These are phyloP conservation scores for Pachysandra terminalis DNA, from an alignment of 164 flowering plant species.

Conservation along the genomic window DNA sequence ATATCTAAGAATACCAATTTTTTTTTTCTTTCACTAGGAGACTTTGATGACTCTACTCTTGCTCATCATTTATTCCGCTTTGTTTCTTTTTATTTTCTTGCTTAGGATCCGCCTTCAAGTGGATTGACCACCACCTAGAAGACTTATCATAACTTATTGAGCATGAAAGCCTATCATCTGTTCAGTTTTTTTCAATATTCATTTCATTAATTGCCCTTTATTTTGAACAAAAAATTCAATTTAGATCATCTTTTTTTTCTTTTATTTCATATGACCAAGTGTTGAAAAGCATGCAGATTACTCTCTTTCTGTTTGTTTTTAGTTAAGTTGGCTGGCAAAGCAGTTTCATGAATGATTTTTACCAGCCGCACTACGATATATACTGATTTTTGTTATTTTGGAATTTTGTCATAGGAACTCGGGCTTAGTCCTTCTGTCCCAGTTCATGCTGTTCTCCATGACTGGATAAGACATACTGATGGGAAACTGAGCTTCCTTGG, in stretches of 20 bases:
- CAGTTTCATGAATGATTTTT: background rate
- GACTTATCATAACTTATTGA: background rate
- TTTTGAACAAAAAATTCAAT: background rate
- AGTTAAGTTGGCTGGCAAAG: no score
- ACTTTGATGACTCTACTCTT: no score
- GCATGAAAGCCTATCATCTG: background rate
- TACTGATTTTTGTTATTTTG: background rate
- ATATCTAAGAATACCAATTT: no score
- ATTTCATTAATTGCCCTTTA: background rate
- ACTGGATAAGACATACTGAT: conserved; percentile 89
- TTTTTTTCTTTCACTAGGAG: no score
- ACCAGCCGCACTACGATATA: background rate
- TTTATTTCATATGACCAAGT: background rate
- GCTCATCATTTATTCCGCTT: no score
- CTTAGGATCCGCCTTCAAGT: no score
- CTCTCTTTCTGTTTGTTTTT: background rate
- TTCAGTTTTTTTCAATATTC: background rate
- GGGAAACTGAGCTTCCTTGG: conserved; percentile 96
- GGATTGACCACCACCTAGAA: no score
- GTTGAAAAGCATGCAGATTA: background rate
- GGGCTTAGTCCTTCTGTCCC: conserved; percentile 87
- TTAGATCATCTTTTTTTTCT: no score
- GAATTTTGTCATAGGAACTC: conserved; percentile 62
- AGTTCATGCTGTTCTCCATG: conserved; percentile 81
- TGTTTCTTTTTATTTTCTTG: no score